Evolutionary conservation across 257 asterid genomes (phyloP), one percentile per base, ranked within the genome.

Genomic region (Phtheirospermum japonicum): DNA sequence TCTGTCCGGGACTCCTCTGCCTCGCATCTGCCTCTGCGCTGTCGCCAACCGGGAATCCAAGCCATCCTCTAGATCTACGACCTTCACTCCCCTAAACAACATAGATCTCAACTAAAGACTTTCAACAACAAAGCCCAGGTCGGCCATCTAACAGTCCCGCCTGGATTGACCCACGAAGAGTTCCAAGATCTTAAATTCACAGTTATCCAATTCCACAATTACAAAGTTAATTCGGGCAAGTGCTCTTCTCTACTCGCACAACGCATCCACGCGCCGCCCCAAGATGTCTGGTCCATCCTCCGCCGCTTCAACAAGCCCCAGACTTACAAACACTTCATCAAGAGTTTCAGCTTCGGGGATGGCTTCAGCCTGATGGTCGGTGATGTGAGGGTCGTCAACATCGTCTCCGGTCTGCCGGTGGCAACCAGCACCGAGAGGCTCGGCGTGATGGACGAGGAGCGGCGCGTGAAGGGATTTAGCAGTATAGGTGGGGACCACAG

Each of bases 381-480:
- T 95, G 96, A 74, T 70, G 82, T 89, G 2, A 63, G 97, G 58
- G 78, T 87, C 68, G 91, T 88, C 54, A 79, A 32, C 80, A 86
- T 90, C 68, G 82, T 90, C 34, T 90, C 97, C 2, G 97, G 97
- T 0, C 67, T 90, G 58, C 97, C 96, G 64, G 97, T 96, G 1
- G 90, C 86, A 2, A 90, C 95, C 53, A 90, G 96, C 76, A 79
- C 86, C 6, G 97, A 90, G 76, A 59, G 97, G 60, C 85, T 90
- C 19, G 96, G 88, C 37, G 17, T 83, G 10, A 58, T 90, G 31
- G 96, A 90, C 72, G 96, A 90, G 10, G 83, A 68, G 30, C 79
- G 85, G 37, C 90, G 88, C 72, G 90, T 90, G 50, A 85, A 88
- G 14, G 98, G 98, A 0, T 82, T 90, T 53, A 88, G 88, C 68